Evolutionary conservation across 2,329 filamentous ascomycete genomes (phyloP), one percentile per base, ranked within the genome.

Genomic region (Hymenoscyphus fructigenus): DNA sequence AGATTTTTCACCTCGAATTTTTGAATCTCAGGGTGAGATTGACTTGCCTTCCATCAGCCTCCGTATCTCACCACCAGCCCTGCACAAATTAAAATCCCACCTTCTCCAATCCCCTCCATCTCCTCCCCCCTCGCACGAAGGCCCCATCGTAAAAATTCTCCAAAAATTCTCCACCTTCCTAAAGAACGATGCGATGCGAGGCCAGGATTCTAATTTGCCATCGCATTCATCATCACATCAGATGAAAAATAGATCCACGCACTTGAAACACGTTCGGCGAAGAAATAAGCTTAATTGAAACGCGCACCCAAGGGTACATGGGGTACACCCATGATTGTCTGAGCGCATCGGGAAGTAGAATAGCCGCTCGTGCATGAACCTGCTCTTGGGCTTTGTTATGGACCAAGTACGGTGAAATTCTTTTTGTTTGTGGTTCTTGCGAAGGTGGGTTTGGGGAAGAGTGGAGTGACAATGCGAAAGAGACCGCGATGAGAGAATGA

Each of bases 261-360:
- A 50, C 10, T 20, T 12, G 20, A 50, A 50, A 50, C 44, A 23
- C 44, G 44, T 23, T 50, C n/a, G n/a, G 44, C 10, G 44, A 50
- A 23, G 44, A 50, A 50, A 50, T 50, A 50, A 50, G 44, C 44
- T 50, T 50, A 47, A 23, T 50, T 50, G 44, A 50, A 50, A 50
- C 44, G 20, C 23, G 44, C 20, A 15, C 9, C 7, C n/a, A 23
- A 20, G 9, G n/a, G n/a, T 50, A 23, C 20, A 26, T 10, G 44
- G 44, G 44, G n/a, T 23, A 23, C 3, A 23, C 17, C 5, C n/a
- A 50, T 23, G 44, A 23, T 3, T 50, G 20, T 23, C n/a, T 50
- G 44, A 50, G 44, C 44, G 20, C 20, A 4, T 50, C 44, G n/a
- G 44, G 12, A 50, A 50, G 20, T 50, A 20, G 44, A 20, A 50